A percentile compares a stretch with the other conserved stretches of the same genome.
phyloP scores from a whole-genome alignment of 2,329 filamentous ascomycete species.

The Microdochium trichocladiopsis region DNA sequence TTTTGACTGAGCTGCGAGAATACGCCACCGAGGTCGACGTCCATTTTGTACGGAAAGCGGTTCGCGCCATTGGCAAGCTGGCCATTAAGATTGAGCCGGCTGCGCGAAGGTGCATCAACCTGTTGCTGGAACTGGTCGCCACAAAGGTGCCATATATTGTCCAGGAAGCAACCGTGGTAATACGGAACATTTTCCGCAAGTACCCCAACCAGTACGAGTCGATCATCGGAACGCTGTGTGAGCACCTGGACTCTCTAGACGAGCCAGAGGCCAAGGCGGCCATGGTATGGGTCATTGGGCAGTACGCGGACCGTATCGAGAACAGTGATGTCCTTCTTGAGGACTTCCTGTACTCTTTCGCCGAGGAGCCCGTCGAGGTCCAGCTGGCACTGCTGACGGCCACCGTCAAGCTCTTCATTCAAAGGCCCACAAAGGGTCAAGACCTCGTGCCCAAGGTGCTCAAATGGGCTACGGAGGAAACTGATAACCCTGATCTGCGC shows the following conservation, averaged over 20 bases:
- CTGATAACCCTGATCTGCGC: slow-evolving; percentile 94
- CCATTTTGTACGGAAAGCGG: slow-evolving; percentile 96
- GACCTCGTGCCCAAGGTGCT: slow-evolving; percentile 89
- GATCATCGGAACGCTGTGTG: slow-evolving; percentile 91
- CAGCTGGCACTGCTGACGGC: slow-evolving; percentile 91
- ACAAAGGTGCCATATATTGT: slow-evolving; percentile 99
- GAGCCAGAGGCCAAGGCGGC: slow-evolving; percentile 97
- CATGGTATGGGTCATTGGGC: slow-evolving; percentile 99
- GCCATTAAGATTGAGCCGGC: slow-evolving; percentile 98
- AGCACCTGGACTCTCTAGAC: slow-evolving; percentile 92
- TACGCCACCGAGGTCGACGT: slow-evolving; percentile 98
- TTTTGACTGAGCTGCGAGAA: slow-evolving; percentile 88
- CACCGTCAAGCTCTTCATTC: slow-evolving; percentile 96
- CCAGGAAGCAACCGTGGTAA: slow-evolving; percentile 96
- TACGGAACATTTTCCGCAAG: slow-evolving; percentile 98
- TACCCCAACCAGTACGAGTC: slow-evolving; percentile 98
- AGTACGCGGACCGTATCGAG: slow-evolving; percentile 95
- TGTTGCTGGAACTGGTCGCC: slow-evolving; percentile 84
- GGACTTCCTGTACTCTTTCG: slow-evolving; percentile 89
- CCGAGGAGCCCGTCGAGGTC: slow-evolving; percentile 91
- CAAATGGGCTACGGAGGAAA: slow-evolving; percentile 98
- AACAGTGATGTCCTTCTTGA: slow-evolving; percentile 91
- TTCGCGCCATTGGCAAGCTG: slow-evolving; percentile 93
- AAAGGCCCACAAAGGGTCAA: slow-evolving; percentile 89
- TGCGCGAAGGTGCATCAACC: slow-evolving; percentile 83